These are phyloP conservation scores for Escallonia herrerae DNA, from an alignment of 129 eudicot species.

Conservation along the genomic window DNA sequence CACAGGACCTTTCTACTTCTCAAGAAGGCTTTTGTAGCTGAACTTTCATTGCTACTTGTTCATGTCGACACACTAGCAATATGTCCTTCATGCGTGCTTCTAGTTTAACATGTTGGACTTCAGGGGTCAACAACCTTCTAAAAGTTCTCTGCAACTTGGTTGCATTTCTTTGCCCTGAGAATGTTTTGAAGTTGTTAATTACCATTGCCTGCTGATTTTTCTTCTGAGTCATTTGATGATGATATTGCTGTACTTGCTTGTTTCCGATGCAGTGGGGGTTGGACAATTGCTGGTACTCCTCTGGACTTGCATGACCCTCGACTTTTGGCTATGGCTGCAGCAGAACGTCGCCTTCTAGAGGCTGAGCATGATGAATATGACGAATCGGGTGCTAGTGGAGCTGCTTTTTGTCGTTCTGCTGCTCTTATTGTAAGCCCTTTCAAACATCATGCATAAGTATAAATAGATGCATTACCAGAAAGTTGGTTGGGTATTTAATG, in stretches of 20 bases:
- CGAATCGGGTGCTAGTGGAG: constrained; percentile 60
- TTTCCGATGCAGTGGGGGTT: constrained; percentile 44
- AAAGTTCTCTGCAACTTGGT: neutral
- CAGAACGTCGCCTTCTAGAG: constrained; percentile 67
- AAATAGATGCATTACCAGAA: neutral
- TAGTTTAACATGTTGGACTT: too few species aligned
- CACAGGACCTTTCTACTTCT: too few species aligned
- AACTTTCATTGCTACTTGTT: too few species aligned
- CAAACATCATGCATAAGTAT: neutral
- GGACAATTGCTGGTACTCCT: constrained; percentile 73
- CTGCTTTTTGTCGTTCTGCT: constrained; percentile 79
- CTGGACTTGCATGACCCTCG: constrained; percentile 76
- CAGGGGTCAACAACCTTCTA: neutral
- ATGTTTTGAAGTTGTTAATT: neutral
- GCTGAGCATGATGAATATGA: constrained; percentile 74
- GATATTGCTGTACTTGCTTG: neutral
- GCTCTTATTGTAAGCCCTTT: constrained; percentile 59
- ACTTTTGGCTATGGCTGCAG: constrained; percentile 68
- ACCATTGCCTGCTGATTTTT: neutral
- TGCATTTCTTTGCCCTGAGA: neutral
- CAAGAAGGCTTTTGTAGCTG: too few species aligned
- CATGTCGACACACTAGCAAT: too few species aligned
- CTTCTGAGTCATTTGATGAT: neutral
- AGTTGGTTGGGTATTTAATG: neutral
- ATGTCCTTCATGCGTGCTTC: too few species aligned